phyloP scores from a whole-genome alignment of 106 monocot genomes.

The Narthecium ossifragum region DNA sequence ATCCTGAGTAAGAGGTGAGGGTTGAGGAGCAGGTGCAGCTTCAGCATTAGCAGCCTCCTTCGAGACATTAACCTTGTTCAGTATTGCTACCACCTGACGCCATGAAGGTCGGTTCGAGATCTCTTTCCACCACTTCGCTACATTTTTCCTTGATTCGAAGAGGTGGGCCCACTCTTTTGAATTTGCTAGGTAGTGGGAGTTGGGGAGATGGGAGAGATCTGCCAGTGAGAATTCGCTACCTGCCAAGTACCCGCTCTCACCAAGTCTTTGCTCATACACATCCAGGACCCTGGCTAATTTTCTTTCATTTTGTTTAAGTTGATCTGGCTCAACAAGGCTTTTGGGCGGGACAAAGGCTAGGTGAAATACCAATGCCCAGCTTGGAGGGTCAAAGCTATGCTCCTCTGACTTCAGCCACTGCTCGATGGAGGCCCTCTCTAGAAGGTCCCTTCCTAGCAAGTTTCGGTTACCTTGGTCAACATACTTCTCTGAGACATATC shows the following conservation, averaged over 20 bases:
- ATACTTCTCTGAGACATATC: constrained; percentile 45
- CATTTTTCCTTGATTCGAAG: constrained; percentile 47
- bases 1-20: no score
- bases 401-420: constrained; percentile 71
- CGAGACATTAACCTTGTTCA: constrained; percentile 13
- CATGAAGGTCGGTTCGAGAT: constrained; percentile 49
- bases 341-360: constrained; percentile 20
- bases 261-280: constrained; percentile 56
- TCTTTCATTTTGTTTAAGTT: constrained; percentile 25
- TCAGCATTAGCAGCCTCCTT: background rate
- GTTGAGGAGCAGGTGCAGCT: background rate
- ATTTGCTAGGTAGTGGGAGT: constrained; percentile 40
- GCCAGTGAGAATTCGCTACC: constrained; percentile 63
- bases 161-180: constrained; percentile 33
- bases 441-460: constrained; percentile 47
- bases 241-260: constrained; percentile 42
- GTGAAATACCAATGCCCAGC: constrained; percentile 43
- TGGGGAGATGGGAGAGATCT: constrained; percentile 68
- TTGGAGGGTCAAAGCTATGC: constrained; percentile 56
- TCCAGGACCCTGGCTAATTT: constrained; percentile 46
- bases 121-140: constrained; percentile 47
- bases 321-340: constrained; percentile 1
- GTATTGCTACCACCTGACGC: constrained; percentile 25
- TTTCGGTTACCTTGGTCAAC: constrained; percentile 33
- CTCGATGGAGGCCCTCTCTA: constrained; percentile 53